Base-by-base conservation (phyloP, 257 asterid species). In the Gardenia jasminoides region DNA sequence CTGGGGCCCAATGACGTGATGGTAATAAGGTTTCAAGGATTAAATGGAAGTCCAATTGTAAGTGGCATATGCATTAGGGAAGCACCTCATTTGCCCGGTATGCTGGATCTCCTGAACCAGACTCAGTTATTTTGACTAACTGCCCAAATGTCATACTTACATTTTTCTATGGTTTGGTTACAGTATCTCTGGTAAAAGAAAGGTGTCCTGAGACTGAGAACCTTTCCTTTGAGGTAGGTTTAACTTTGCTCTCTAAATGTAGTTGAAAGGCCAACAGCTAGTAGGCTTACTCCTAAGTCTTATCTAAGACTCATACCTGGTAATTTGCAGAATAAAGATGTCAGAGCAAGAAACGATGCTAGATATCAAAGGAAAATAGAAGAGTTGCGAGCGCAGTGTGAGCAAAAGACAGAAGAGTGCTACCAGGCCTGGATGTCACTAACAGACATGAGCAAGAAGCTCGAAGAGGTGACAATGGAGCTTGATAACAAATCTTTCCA, bases 341-440 rank as follows among this genome's bases (percentile, higher is more conserved):
- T 84, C 86, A 88, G 91, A 89, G 44, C 82, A 89, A 66, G 43
- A 64, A 81, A 80, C 82, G 85, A 56, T 65, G 90, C 89, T 78
- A 92, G 87, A 81, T 96, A 93, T 79, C 97, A 93, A 84, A 91
- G 92, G 80, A 89, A 83, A 56, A 92, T 96, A 81, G 85, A 89
- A 88, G 95, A 92, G 58, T 83, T 94, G 89, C 88, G 84, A 90
- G 85, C 88, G 77, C 58, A 87, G 82, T 78, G 88, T 87, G 84
- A 90, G 80, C 87, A 79, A 46, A 96, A 96, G 90, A 91, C 95
- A 24, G 96, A 93, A 30, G 99, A 96, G 83, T 96, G 99, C 59
- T 93, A 91, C 82, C 95, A 96, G 75, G 89, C 99, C 31, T 96
- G 99, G 99, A 93, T 96, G 97, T 96, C 98, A 58, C 91, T 88